These are phyloP conservation scores for Delitschia confertaspora DNA, from an alignment of 495 filamentous ascomycete genomes.

Conservation along the genomic window DNA sequence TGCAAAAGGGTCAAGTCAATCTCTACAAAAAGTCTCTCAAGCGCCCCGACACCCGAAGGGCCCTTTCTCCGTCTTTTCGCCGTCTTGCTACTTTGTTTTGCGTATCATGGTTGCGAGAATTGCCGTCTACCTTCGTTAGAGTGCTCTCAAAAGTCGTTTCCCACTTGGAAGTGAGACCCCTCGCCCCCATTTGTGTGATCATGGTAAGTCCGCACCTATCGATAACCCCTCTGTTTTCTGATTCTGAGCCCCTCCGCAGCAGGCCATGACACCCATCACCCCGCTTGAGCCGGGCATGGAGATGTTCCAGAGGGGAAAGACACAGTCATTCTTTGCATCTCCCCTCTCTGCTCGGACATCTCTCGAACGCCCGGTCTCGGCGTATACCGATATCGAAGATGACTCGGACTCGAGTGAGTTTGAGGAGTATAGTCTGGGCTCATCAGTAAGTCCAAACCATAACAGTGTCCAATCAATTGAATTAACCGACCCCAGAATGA, in stretches of 20 bases:
- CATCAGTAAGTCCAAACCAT: constrained; percentile 45
- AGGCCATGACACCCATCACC: constrained; percentile 34
- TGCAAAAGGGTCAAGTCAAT: no score
- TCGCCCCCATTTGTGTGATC: constrained; percentile 8
- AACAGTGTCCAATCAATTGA: neutral
- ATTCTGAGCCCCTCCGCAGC: constrained; percentile 17
- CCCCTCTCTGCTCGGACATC: constrained; percentile 17
- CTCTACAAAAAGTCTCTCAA: constrained; percentile 32
- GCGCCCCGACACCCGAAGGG: constrained; percentile 30
- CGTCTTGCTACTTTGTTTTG: constrained; percentile 14
- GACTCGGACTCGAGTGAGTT: constrained; percentile 51
- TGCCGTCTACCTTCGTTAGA: constrained; percentile 10
- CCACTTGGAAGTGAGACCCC: constrained; percentile 2
- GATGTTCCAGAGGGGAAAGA: constrained; percentile 37
- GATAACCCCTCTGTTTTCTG: neutral
- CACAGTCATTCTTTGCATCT: constrained; percentile 29
- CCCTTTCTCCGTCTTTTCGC: constrained; percentile 20
- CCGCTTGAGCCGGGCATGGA: constrained; percentile 40
- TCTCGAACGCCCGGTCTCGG: constrained; percentile 46
- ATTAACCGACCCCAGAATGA: constrained; percentile 23
- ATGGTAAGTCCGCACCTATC: constrained; percentile 22
- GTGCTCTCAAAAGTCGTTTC: constrained; percentile 3
- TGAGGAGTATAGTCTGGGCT: constrained; percentile 53
- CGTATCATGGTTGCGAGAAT: constrained; percentile 19
- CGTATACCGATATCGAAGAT: constrained; percentile 64